These are phyloP conservation scores for Macrolepiota albuminosa DNA, from an alignment of 768 basidiomycete genomes.

Conservation along the genomic window DNA sequence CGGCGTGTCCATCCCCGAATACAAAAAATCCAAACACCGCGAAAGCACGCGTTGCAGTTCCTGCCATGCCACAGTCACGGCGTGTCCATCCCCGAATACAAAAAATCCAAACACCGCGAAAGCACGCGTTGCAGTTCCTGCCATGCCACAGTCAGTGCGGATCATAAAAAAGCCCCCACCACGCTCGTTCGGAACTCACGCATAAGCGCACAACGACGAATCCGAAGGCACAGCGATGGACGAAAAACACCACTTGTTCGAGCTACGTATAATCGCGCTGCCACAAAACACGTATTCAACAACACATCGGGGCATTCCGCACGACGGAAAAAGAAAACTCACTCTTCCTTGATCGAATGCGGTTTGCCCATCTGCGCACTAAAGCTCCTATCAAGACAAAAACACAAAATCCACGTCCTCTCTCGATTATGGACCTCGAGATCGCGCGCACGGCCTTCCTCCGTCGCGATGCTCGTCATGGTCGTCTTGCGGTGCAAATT, in stretches of 20 bases:
- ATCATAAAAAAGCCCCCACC: no score
- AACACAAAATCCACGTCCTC: conserved; percentile 90
- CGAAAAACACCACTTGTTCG: conserved; percentile 67
- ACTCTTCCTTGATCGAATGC: conserved; percentile 91
- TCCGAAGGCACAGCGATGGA: conserved; percentile 64
- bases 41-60: conserved; percentile 88
- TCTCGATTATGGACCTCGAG: conserved; percentile 91
- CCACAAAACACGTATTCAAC: not conserved
- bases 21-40: conserved; percentile 85
- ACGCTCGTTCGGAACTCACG: conserved; percentile 32
- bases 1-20: conserved; percentile 71
- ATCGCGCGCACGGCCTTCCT: conserved; percentile 78
- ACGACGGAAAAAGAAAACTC: conserved; percentile 25
- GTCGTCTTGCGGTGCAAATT: conserved; percentile 89
- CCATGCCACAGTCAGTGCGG: no score
- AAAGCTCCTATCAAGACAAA: conserved; percentile 80
- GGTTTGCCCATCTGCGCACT: conserved; percentile 98
- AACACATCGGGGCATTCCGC: no score
- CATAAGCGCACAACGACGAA: conserved; percentile 67
- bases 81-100: conserved; percentile 79
- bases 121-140: conserved; percentile 87
- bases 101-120: conserved; percentile 81
- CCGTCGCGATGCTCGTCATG: conserved; percentile 54
- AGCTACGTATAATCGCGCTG: conserved; percentile 86
- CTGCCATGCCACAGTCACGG: conserved; percentile 55